Evolutionary conservation across 1,139 yeast species (phyloP).

Genomic region (Protomyces inundatus): DNA sequence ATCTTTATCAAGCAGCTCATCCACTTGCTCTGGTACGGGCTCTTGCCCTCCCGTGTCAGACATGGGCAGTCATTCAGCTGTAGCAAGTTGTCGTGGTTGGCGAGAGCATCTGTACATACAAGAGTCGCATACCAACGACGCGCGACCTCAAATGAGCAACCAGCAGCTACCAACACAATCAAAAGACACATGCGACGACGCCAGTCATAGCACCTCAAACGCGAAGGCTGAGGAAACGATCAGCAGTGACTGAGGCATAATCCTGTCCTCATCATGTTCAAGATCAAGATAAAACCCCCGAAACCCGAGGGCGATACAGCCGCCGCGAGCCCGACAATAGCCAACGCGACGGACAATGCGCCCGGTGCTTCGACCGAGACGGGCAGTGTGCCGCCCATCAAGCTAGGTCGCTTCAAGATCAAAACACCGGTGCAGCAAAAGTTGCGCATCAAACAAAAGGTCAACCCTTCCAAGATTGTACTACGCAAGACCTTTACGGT

Average conservation of each 20-base stretch:
- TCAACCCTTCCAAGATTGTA: slow-evolving; percentile 15
- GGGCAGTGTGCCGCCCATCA: not conserved
- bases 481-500: slow-evolving; percentile 50
- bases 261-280: not conserved
- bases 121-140: no score
- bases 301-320: not conserved
- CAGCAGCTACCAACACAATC: no score
- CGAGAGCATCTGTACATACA: no score
- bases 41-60: not conserved
- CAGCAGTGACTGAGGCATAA: no score
- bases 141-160: no score
- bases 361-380: not conserved
- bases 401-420: slow-evolving; percentile 10
- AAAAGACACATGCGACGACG: no score
- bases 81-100: no score
- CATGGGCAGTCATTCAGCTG: not conserved
- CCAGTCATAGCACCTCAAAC: no score
- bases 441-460: slow-evolving; percentile 3
- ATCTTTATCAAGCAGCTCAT: not conserved
- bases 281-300: slow-evolving; percentile 18
- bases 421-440: slow-evolving; percentile 20
- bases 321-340: not conserved
- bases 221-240: no score
- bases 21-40: not conserved
- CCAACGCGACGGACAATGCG: not conserved